These are phyloP conservation scores for Platanthera guangdongensis DNA, from an alignment of 106 monocot genomes.

Conservation along the genomic window DNA sequence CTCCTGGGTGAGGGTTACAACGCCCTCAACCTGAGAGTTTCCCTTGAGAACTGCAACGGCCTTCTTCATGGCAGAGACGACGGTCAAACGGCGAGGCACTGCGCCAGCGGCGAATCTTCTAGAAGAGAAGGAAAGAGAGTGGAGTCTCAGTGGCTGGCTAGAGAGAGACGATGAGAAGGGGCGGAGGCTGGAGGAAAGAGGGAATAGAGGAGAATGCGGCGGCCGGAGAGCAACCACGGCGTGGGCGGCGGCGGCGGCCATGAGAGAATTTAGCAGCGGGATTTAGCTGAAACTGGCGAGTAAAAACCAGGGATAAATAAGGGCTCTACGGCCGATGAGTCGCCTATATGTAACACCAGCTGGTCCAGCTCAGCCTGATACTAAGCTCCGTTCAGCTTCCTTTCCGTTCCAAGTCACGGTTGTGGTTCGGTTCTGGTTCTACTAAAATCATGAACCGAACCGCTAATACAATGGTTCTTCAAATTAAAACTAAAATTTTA, in stretches of 20 bases:
- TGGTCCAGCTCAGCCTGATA: too few species aligned
- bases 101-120: not conserved
- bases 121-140: not conserved
- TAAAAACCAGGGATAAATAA: not conserved
- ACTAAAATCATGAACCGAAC: too few species aligned
- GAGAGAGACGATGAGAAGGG: constrained; percentile 4
- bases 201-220: not conserved
- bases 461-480: too few species aligned
- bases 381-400: too few species aligned
- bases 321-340: not conserved
- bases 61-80: constrained; percentile 44
- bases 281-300: not conserved
- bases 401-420: too few species aligned
- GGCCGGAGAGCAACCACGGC: not conserved
- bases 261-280: not conserved
- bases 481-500: too few species aligned
- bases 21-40: constrained; percentile 49
- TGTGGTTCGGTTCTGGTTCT: too few species aligned
- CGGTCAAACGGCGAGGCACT: constrained; percentile 7
- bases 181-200: not conserved
- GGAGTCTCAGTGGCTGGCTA: constrained; percentile 1
- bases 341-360: not conserved
- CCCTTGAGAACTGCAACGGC: constrained; percentile 79
- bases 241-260: constrained; percentile 9
- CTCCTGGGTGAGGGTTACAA: constrained; percentile 63